Base-by-base conservation (phyloP, 441 rosid species). In the Gossypium lobatum region DNA sequence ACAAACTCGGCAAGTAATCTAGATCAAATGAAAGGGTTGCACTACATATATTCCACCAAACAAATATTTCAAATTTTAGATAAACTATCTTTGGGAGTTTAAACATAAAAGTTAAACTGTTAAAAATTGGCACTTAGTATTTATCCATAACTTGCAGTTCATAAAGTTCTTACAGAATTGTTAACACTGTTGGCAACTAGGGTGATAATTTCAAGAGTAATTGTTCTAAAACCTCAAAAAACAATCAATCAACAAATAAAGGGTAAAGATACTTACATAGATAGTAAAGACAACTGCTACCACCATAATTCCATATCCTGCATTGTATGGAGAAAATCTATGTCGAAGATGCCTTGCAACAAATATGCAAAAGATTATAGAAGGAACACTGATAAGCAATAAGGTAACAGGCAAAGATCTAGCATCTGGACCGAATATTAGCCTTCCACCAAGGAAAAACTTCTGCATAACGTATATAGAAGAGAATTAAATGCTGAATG, bases 391-490 rank as follows among this genome's bases (percentile, higher is more conserved):
- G 82, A 93, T 86, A 83, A 95, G 85, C 78, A 90, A 80, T 52
- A 95, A 81, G 48, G 98, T 95, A 76, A 93, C 84, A 28, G 91
- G 82, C 78, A 95, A 78, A 73, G 98, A 91, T 81, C 83, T 86
- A 71, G 89, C 97, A 90, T 95, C 99, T 72, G 98, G 99, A 48
- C 99, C 99, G 82, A 95, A 91, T 75, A 95, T 90, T 85, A 95
- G 80, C 81, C 99, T 95, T 80, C 99, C 99, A 81, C 90, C 86
- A 79, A 93, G 80, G 73, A 93, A 71, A 84, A 95, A 93, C 46
- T 83, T 90, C 99, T 95, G 93, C 75, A 82, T 64, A 79, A 67
- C 7, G 77, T 23, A 60, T 76, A 57, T 57, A 78, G 57, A 71
- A 28, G 71, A 48, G 39, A 61, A 70, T 75, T 57, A 79, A 71